These are phyloP conservation scores for Calonectria montana DNA, from an alignment of 2,329 filamentous ascomycete genomes.

Conservation along the genomic window DNA sequence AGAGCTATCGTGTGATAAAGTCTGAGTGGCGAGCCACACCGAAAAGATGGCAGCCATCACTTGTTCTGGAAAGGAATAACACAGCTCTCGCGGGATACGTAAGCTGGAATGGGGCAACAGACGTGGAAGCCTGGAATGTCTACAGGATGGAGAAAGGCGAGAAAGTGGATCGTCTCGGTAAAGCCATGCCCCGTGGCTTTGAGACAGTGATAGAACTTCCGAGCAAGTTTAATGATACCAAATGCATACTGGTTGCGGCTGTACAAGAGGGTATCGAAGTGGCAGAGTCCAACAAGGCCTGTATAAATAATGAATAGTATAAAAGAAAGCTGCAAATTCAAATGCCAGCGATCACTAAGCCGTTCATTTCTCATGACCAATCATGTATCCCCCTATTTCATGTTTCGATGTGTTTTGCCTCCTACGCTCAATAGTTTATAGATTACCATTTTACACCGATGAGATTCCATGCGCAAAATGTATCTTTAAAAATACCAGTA, in stretches of 20 bases:
- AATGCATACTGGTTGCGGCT: slow-evolving; percentile 36
- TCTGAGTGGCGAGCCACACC: slow-evolving; percentile 39
- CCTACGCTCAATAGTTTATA: too few relatives aligned
- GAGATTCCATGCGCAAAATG: too few relatives aligned
- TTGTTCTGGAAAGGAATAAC: slow-evolving; percentile 27
- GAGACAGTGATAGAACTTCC: slow-evolving; percentile 41
- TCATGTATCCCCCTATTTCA: too few relatives aligned
- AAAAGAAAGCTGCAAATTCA: too few relatives aligned
- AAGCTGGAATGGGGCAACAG: slow-evolving; percentile 43
- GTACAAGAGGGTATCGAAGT: slow-evolving; percentile 33
- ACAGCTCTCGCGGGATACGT: slow-evolving; percentile 26
- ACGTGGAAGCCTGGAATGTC: slow-evolving; percentile 38
- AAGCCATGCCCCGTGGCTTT: slow-evolving; percentile 23
- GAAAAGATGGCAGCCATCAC: slow-evolving; percentile 21
- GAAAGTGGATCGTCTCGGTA: slow-evolving; percentile 9
- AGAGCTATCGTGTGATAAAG: slow-evolving; percentile 41
- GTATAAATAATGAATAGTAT: not conserved
- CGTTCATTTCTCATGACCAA: too few relatives aligned
- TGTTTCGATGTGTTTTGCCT: too few relatives aligned
- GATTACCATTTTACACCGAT: too few relatives aligned
- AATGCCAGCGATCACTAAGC: too few relatives aligned
- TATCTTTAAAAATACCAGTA: too few relatives aligned
- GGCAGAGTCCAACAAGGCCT: slow-evolving; percentile 35
- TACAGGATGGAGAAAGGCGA: slow-evolving; percentile 23
- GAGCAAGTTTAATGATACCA: slow-evolving; percentile 17